Evolutionary conservation across 139 green algal species (phyloP).

Genomic region (Chlorella sorokiniana): DNA sequence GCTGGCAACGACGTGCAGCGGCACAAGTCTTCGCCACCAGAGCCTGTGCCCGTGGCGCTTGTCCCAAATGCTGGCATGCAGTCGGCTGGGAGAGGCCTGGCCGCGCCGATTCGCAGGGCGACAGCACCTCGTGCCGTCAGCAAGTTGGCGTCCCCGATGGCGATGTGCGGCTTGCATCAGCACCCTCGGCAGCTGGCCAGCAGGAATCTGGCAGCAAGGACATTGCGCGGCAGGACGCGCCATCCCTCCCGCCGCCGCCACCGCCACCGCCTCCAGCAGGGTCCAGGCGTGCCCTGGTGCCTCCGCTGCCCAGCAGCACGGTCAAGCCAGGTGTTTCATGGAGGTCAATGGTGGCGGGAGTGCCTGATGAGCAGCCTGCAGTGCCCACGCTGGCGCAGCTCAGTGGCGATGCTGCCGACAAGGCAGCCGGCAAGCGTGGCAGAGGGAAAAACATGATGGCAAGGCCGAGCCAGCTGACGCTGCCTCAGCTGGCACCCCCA

Average conservation of each 20-base stretch:
- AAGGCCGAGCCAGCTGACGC: conserved; percentile 5
- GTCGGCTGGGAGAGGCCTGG: too few relatives aligned
- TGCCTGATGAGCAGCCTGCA: conserved; percentile 1
- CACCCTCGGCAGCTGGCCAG: background rate
- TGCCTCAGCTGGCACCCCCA: background rate
- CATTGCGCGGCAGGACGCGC: background rate
- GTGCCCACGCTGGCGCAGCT: background rate
- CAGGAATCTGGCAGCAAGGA: background rate
- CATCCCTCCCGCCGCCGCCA: background rate
- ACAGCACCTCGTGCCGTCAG: too few relatives aligned
- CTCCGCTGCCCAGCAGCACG: background rate
- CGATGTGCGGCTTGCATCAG: too few relatives aligned
- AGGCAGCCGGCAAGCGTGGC: background rate
- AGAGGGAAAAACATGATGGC: conserved; percentile 7
- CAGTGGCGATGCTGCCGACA: background rate
- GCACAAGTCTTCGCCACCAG: too few relatives aligned
- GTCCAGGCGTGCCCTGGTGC: background rate
- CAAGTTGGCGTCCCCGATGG: too few relatives aligned
- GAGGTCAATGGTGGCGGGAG: conserved; percentile 13
- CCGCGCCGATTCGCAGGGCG: too few relatives aligned
- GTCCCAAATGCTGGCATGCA: too few relatives aligned
- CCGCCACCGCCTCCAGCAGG: background rate
- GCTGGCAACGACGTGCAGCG: too few relatives aligned
- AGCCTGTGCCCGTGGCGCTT: too few relatives aligned
- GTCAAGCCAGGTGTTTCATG: conserved; percentile 29